A percentile compares a stretch with the other conserved stretches of the same genome.
Evolutionary conservation across 169 alveolate genomes (phyloP).

Genomic region (Neospora caninum): DNA sequence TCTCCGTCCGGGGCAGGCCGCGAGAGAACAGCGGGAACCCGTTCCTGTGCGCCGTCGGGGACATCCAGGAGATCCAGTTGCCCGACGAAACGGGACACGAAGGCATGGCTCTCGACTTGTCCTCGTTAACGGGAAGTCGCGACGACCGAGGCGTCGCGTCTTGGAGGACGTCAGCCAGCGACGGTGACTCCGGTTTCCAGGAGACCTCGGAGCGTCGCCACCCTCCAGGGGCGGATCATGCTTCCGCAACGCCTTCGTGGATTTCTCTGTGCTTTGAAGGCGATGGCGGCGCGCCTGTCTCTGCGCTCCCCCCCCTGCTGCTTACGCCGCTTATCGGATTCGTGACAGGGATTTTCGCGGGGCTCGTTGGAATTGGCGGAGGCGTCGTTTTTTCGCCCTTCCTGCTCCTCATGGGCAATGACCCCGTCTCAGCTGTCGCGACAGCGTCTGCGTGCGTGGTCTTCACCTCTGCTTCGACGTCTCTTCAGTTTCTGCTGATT

Average conservation of each 20-base stretch:
- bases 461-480: constrained; percentile 69
- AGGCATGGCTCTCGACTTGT: not conserved
- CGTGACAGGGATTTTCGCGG: constrained; percentile 81
- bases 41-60: not conserved
- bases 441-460: constrained; percentile 67
- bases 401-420: constrained; percentile 80
- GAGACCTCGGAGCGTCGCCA: no score
- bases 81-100: not conserved
- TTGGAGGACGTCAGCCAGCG: no score
- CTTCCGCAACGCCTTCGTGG: not conserved
- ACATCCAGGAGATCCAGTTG: not conserved
- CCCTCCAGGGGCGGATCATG: no score
- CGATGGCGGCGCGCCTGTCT: not conserved
- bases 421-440: constrained; percentile 76
- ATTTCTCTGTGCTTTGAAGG: not conserved
- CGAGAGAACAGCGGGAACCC: not conserved
- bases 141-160: not conserved
- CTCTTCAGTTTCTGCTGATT: constrained; percentile 65
- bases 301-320: constrained; percentile 29
- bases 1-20: not conserved
- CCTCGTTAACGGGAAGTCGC: not conserved
- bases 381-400: constrained; percentile 87
- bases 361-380: constrained; percentile 90
- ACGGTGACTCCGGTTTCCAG: no score
- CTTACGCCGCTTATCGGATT: constrained; percentile 69